Evolutionary conservation across 2,329 filamentous ascomycete genomes (phyloP).

Genomic region (Fusarium chuoi): DNA sequence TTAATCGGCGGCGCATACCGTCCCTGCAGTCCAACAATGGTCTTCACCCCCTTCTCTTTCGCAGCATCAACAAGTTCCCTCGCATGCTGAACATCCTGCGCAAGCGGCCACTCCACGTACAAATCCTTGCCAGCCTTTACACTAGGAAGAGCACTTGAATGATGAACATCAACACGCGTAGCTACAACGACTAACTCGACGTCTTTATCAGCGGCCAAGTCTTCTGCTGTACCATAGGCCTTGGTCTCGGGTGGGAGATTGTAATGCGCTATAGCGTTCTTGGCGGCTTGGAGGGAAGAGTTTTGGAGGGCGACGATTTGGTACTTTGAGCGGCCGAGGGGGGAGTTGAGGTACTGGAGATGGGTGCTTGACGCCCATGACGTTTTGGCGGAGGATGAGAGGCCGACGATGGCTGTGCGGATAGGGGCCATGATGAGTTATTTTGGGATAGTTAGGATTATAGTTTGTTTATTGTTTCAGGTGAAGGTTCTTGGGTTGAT

Average conservation of each 20-base stretch:
- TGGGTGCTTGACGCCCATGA: conserved; percentile 67
- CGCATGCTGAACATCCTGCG: conserved; percentile 54
- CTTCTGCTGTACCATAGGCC: conserved; percentile 61
- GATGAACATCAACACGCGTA: conserved; percentile 65
- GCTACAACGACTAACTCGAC: conserved; percentile 66
- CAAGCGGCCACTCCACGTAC: conserved; percentile 69
- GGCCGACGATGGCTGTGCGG: conserved; percentile 67
- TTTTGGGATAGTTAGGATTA: not conserved
- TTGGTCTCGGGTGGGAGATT: conserved; percentile 54
- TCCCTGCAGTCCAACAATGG: conserved; percentile 64
- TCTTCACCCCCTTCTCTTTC: conserved; percentile 47
- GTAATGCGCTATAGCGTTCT: conserved; percentile 55
- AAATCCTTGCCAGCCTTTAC: conserved; percentile 63
- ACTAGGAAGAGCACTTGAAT: conserved; percentile 56
- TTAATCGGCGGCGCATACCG: conserved; percentile 55
- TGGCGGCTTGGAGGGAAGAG: conserved; percentile 57
- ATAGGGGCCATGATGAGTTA: conserved; percentile 57
- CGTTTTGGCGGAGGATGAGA: conserved; percentile 61
- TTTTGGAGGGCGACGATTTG: conserved; percentile 64
- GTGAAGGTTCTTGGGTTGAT: too few species aligned
- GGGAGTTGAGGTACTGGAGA: conserved; percentile 67
- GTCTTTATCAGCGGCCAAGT: conserved; percentile 59
- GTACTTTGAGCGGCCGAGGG: conserved; percentile 55
- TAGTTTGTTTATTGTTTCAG: not conserved
- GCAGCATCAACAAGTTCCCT: conserved; percentile 54